Conservation (phyloP, 208 protist genomes). For the Leishmania guyanensis region DNA sequence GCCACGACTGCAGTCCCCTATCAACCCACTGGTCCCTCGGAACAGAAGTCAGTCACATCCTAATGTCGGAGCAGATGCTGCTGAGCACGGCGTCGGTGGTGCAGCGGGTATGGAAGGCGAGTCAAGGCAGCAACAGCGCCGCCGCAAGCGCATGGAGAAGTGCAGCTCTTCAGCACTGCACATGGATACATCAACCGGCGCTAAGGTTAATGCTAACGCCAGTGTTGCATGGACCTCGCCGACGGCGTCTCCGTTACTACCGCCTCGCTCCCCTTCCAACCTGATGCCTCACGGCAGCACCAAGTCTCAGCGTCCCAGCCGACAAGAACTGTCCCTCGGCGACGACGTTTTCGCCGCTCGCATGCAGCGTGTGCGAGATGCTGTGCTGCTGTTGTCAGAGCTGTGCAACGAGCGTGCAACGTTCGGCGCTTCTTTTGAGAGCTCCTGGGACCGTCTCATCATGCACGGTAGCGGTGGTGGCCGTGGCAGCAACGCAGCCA, state of each 20-base stretch:
- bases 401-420: slow-evolving; percentile 58
- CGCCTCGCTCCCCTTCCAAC: background rate
- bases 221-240: slow-evolving; percentile 4
- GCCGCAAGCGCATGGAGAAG: background rate
- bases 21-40: slow-evolving; percentile 13
- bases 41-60: background rate
- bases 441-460: slow-evolving; percentile 35
- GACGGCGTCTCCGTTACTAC: slow-evolving; percentile 3
- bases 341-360: slow-evolving; percentile 32
- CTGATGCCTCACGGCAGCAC: background rate
- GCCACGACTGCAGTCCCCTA: background rate
- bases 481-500: background rate
- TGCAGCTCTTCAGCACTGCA: background rate
- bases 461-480: slow-evolving; percentile 2
- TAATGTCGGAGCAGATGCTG: background rate
- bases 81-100: background rate
- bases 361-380: slow-evolving; percentile 33
- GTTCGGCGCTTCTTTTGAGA: slow-evolving; percentile 36
- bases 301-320: background rate
- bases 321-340: slow-evolving; percentile 4
- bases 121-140: slow-evolving; percentile 1
- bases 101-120: background rate
- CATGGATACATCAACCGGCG: background rate
- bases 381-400: slow-evolving; percentile 44
- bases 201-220: background rate